Evolutionary conservation across 257 asterid species (phyloP).

Genomic region (Primulina tabacum): DNA sequence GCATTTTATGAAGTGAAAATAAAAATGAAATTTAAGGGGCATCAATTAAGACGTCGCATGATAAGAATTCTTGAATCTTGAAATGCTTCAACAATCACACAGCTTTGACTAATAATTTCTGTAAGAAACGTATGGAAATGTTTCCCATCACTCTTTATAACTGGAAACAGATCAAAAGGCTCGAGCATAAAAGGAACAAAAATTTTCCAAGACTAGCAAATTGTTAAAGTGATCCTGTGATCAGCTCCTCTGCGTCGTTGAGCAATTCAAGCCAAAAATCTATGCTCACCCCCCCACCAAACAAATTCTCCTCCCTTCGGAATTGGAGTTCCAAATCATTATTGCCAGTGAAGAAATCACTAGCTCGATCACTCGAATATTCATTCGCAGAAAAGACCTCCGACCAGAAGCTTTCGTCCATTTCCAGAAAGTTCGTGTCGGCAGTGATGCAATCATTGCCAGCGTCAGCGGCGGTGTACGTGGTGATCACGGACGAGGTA

Average conservation of each 20-base stretch:
- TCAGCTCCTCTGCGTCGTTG: slow-evolving; percentile 13
- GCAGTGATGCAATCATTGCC: not conserved
- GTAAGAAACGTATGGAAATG: too few relatives aligned
- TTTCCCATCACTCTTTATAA: too few relatives aligned
- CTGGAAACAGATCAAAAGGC: too few relatives aligned
- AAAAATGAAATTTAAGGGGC: too few relatives aligned
- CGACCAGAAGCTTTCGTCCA: slow-evolving; percentile 41
- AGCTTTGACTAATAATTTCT: too few relatives aligned
- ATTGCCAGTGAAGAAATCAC: slow-evolving; percentile 24
- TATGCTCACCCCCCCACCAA: slow-evolving; percentile 18
- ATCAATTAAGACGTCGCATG: too few relatives aligned
- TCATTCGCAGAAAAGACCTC: slow-evolving; percentile 20
- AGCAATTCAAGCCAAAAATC: slow-evolving; percentile 26
- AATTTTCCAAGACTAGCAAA: not conserved
- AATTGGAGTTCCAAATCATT: slow-evolving; percentile 13
- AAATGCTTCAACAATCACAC: too few relatives aligned
- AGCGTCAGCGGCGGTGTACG: not conserved
- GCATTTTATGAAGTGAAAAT: too few relatives aligned
- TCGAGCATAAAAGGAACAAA: not conserved
- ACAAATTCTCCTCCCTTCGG: not conserved
- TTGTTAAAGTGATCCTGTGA: slow-evolving; percentile 3
- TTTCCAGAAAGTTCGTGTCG: slow-evolving; percentile 23
- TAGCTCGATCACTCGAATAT: not conserved
- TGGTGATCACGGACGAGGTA: slow-evolving; percentile 18
- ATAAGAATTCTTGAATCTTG: too few relatives aligned